Evolutionary conservation across 208 protist genomes (phyloP).

Genomic region (Acanthamoeba quina): DNA sequence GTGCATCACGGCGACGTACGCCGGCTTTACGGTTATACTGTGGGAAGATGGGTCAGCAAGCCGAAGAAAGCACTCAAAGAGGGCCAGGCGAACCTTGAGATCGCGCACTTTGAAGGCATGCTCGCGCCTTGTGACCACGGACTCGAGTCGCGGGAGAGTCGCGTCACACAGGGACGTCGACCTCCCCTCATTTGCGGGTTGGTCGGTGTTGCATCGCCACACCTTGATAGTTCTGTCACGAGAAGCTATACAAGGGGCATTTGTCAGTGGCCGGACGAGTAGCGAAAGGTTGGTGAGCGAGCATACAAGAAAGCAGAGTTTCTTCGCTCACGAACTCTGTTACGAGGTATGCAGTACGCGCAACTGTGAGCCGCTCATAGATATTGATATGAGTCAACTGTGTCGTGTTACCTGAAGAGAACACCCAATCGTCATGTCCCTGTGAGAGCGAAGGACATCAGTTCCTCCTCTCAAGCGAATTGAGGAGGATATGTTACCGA

Average conservation of each 20-base stretch:
- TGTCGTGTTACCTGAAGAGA: neutral
- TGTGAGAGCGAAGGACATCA: neutral
- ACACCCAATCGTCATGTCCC: constrained; percentile 49
- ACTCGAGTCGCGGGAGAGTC: neutral
- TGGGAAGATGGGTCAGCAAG: neutral
- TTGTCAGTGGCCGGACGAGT: neutral
- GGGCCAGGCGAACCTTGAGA: neutral
- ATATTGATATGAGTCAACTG: neutral
- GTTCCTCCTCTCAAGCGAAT: neutral
- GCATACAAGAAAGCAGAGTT: neutral
- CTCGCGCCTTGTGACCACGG: neutral
- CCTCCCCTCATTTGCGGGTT: neutral
- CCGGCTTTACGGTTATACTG: neutral
- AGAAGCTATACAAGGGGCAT: neutral
- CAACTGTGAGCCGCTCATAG: neutral
- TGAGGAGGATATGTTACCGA: neutral
- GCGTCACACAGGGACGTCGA: neutral
- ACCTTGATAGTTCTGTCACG: constrained; percentile 19
- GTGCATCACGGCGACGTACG: neutral
- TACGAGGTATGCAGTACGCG: neutral
- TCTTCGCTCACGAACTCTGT: neutral
- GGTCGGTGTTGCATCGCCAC: neutral
- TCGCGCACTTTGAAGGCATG: constrained; percentile 3
- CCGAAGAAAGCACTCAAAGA: neutral
- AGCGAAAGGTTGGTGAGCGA: neutral